Evolutionary conservation across 2,329 filamentous ascomycete genomes (phyloP).

Genomic region (Hortaea werneckii): DNA sequence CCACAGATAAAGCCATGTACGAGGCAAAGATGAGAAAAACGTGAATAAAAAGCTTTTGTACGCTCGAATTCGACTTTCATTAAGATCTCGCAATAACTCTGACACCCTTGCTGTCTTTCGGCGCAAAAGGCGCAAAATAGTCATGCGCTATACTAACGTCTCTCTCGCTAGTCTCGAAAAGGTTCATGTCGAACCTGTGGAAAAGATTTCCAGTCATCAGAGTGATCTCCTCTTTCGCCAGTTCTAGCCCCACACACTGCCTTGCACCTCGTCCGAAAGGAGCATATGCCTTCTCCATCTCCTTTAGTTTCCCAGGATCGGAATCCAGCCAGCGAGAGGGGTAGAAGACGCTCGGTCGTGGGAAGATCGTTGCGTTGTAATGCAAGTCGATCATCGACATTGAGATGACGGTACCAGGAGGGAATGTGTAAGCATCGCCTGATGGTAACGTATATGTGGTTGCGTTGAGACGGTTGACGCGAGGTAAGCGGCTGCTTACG

Average conservation of each 20-base stretch:
- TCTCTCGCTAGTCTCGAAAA: slow-evolving; percentile 13
- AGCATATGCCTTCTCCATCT: slow-evolving; percentile 22
- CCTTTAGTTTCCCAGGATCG: slow-evolving; percentile 4
- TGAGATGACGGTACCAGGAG: slow-evolving; percentile 19
- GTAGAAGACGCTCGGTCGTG: slow-evolving; percentile 19
- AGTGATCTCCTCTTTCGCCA: slow-evolving; percentile 27
- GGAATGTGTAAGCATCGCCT: slow-evolving; percentile 12
- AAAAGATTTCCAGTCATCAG: slow-evolving; percentile 22
- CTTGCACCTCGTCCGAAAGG: slow-evolving; percentile 22
- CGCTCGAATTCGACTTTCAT: too few relatives aligned
- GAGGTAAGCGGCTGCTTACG: slow-evolving; percentile 10
- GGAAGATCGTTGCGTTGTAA: slow-evolving; percentile 23
- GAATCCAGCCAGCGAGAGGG: slow-evolving; percentile 26
- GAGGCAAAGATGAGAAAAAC: too few relatives aligned
- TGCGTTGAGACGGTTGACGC: slow-evolving; percentile 14
- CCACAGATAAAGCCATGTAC: too few relatives aligned
- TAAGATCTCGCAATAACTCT: background rate
- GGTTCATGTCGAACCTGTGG: slow-evolving; percentile 23
- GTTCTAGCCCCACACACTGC: slow-evolving; percentile 22
- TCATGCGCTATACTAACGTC: slow-evolving; percentile 9
- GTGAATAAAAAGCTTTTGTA: too few relatives aligned
- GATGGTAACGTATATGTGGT: slow-evolving; percentile 2
- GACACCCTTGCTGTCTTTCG: slow-evolving; percentile 2
- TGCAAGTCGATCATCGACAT: slow-evolving; percentile 25
- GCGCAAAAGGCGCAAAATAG: slow-evolving; percentile 1